Base-by-base conservation (phyloP, 352 stramenopile genomes). In the Salisapilia sapeloensis region DNA sequence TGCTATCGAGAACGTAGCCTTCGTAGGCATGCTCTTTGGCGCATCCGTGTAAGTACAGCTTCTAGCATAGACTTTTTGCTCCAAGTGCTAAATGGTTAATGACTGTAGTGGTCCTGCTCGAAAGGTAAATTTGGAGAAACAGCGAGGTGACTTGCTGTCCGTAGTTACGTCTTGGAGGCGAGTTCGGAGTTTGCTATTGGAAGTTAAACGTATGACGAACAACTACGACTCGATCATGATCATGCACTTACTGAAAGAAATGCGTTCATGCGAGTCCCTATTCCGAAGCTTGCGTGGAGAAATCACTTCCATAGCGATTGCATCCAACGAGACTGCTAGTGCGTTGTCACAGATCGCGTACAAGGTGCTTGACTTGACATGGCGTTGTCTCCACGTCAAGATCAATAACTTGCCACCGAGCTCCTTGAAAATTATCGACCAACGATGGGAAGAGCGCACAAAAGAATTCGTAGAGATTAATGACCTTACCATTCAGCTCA, bases 21-120 rank as follows among this genome's bases (percentile, higher is more conserved):
- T 87, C 27, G 48, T 82, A 32, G 67, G 61, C 9, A 82, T 87
- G 62, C 56, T 87, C 29, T 86, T 87, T 26, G 58, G 64, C 6
- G 38, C 59, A 11, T 70, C 62, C n/a, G 50, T 79, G 52, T 75
- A 64, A 19, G 51, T 62, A 6, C 12, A 12, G 0, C 22, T 22
- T 29, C 35, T 13, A 35, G n/a, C 16, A 8, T 44, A 1, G 27
- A 12, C 3, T 28, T 16, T 38, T 11, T 10, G 30, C 2, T 25
- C 27, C 45, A 23, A 36, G 25, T 11, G 2, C 6, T 12, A 18
- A 15, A 4, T 33, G 30, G 8, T 38, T 18, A 19, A 32, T 27
- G 31, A 20, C n/a, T 22, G 6, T 26, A 77, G 63, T 18, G 53
- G 58, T 4, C 53, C 58, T 3, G 46, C 75, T 32, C 53, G 47